A percentile compares a stretch with the other conserved stretches of the same genome.
phyloP scores from a whole-genome alignment of 345 rosid species.

The Boechera stricta region DNA sequence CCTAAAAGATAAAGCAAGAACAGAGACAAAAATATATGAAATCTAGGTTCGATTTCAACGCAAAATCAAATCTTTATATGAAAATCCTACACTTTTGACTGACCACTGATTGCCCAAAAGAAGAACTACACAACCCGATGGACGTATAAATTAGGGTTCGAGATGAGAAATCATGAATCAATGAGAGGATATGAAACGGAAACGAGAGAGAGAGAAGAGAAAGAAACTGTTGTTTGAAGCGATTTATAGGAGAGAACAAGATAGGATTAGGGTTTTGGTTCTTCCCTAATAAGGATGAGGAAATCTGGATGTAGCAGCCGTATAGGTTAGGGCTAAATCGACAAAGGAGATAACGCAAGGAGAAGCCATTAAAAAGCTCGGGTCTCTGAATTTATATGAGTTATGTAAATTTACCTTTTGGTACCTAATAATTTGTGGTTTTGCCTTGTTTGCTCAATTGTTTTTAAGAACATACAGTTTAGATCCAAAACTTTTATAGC shows the following conservation, averaged over 20 bases:
- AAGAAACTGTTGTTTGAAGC: background rate
- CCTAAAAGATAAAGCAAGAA: constrained; percentile 7
- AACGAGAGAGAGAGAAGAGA: background rate
- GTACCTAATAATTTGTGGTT: background rate
- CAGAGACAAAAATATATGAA: background rate
- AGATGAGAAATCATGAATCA: constrained; percentile 27
- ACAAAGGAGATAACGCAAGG: constrained; percentile 30
- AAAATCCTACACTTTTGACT: constrained; percentile 11
- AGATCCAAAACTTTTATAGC: background rate
- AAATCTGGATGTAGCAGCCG: constrained; percentile 43
- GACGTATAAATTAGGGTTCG: constrained; percentile 21
- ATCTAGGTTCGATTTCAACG: constrained; percentile 10
- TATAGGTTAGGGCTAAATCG: constrained; percentile 40
- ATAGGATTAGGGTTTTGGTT: constrained; percentile 27
- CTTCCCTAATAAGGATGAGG: constrained; percentile 26
- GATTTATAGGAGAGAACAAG: background rate
- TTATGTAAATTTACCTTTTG: constrained; percentile 20
- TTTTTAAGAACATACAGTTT: background rate
- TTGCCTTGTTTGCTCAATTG: background rate
- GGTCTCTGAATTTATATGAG: constrained; percentile 20
- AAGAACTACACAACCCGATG: constrained; percentile 1
- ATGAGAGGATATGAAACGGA: constrained; percentile 10
- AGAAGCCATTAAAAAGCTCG: constrained; percentile 31
- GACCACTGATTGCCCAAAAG: constrained; percentile 31
- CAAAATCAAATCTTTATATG: background rate